A percentile compares a stretch with the other conserved stretches of the same genome.
Conservation (phyloP, 1,284 basidiomycete species). For the Cryptococcus sp. region DNA sequence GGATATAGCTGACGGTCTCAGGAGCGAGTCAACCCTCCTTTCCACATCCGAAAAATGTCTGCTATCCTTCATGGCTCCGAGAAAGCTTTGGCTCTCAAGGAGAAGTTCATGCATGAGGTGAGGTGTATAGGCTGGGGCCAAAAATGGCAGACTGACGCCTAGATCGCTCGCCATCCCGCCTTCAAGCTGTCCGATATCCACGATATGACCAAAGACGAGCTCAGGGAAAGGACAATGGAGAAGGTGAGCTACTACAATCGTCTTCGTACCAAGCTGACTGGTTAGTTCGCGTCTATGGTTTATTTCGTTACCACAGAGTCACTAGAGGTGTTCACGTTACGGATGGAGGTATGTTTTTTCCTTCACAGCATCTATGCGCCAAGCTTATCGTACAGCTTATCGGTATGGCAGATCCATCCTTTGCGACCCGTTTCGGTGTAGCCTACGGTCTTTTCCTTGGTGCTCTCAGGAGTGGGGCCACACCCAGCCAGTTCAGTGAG, state of each 20-base stretch:
- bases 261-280: conserved; percentile 3
- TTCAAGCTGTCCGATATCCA: conserved; percentile 56
- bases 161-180: conserved; percentile 52
- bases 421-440: conserved; percentile 56
- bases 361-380: neutral
- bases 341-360: conserved; percentile 50
- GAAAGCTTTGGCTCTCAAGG: conserved; percentile 44
- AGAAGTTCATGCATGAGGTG: conserved; percentile 53
- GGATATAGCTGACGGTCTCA: conserved; percentile 11
- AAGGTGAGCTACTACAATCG: conserved; percentile 18
- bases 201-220: conserved; percentile 55
- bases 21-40: conserved; percentile 53
- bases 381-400: conserved; percentile 28
- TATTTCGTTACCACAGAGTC: conserved; percentile 51
- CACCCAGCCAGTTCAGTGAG: conserved; percentile 45
- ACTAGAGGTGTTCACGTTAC: conserved; percentile 51
- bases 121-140: conserved; percentile 2
- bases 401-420: conserved; percentile 53
- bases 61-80: conserved; percentile 47
- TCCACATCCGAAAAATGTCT: conserved; percentile 50
- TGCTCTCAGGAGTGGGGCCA: conserved; percentile 46
- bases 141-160: neutral
- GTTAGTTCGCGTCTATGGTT: conserved; percentile 47
- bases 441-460: conserved; percentile 56
- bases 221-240: conserved; percentile 53